phyloP scores from a whole-genome alignment of 1,139 yeast genomes.

The Taiozyma sp. region DNA sequence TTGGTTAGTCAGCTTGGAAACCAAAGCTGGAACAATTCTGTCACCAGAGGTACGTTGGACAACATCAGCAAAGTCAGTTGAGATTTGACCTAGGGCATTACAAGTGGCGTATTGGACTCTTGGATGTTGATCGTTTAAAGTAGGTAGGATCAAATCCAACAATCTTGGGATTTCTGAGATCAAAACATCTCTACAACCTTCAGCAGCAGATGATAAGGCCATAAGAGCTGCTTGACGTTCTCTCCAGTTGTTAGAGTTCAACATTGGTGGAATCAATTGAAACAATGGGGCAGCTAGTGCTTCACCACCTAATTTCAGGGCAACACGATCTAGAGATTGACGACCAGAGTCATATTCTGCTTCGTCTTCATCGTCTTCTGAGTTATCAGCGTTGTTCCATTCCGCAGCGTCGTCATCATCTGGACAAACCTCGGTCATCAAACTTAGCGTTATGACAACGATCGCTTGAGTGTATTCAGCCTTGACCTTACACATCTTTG shows the following conservation, averaged over 20 bases:
- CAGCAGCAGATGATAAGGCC: slow-evolving; percentile 97
- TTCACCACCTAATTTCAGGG: slow-evolving; percentile 79
- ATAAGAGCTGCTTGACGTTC: slow-evolving; percentile 95
- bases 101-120: slow-evolving; percentile 97
- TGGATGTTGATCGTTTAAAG: slow-evolving; percentile 77
- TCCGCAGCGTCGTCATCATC: slow-evolving; percentile 81
- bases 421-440: slow-evolving; percentile 90
- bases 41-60: slow-evolving; percentile 80
- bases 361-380: slow-evolving; percentile 81
- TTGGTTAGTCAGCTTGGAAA: slow-evolving; percentile 64
- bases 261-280: slow-evolving; percentile 80
- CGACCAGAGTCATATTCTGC: slow-evolving; percentile 88
- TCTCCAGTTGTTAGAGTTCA: slow-evolving; percentile 75
- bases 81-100: slow-evolving; percentile 94
- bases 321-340: slow-evolving; percentile 85
- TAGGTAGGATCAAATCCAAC: slow-evolving; percentile 77
- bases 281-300: slow-evolving; percentile 81
- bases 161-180: slow-evolving; percentile 77
- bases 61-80: slow-evolving; percentile 92
- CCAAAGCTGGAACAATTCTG: slow-evolving; percentile 80
- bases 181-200: slow-evolving; percentile 90
- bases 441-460: slow-evolving; percentile 66
- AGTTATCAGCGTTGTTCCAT: slow-evolving; percentile 81
- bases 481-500: slow-evolving; percentile 88
- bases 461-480: slow-evolving; percentile 65